phyloP scores from a whole-genome alignment of 2,329 filamentous ascomycete genomes.

The Trichoderma koningiopsis region DNA sequence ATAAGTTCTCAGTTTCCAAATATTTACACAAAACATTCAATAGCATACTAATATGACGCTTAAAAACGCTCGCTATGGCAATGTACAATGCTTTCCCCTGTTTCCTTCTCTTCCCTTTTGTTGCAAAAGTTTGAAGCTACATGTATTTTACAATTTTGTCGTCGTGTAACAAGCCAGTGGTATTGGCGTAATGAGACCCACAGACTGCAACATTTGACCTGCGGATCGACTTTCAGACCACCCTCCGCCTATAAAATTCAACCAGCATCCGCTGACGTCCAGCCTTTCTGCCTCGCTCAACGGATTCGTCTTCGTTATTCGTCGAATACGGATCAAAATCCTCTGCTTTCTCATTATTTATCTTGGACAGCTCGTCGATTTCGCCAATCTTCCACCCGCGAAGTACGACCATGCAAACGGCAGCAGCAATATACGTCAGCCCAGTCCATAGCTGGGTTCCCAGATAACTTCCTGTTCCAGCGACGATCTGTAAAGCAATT shows the following conservation, averaged over 20 bases:
- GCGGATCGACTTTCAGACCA: conserved; percentile 32
- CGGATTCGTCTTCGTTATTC: conserved; percentile 37
- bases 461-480: conserved; percentile 50
- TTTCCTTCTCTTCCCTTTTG: not conserved
- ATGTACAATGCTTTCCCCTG: not conserved
- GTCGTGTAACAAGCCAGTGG: not conserved
- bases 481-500: conserved; percentile 60
- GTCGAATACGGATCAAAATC: conserved; percentile 38
- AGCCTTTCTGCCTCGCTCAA: conserved; percentile 34
- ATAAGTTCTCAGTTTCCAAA: not conserved
- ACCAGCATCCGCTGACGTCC: conserved; percentile 39
- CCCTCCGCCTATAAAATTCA: conserved; percentile 36
- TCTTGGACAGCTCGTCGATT: conserved; percentile 37
- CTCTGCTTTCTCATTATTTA: conserved; percentile 36
- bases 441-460: conserved; percentile 61
- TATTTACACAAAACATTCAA: not conserved
- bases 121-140: no score
- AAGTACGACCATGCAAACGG: conserved; percentile 37
- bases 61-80: not conserved
- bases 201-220: not conserved
- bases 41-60: not conserved
- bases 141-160: not conserved
- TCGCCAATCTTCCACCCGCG: conserved; percentile 45
- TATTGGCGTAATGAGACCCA: not conserved
- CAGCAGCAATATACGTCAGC: conserved; percentile 59